These are phyloP conservation scores for Biancaea sappan DNA, from an alignment of 306 rosid species.

Conservation along the genomic window DNA sequence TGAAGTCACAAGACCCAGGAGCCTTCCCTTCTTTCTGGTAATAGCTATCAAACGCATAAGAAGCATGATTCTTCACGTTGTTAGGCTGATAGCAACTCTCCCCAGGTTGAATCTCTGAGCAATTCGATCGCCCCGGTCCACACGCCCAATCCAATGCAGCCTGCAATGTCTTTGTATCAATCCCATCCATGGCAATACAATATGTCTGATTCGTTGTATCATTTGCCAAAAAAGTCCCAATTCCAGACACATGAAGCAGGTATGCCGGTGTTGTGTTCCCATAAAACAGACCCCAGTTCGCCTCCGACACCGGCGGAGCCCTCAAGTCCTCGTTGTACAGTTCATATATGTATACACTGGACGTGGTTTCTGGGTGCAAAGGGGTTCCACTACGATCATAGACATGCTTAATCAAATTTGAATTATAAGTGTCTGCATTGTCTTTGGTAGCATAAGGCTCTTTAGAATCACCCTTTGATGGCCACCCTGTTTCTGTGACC, in stretches of 20 bases:
- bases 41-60: slow-evolving; percentile 95
- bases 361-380: slow-evolving; percentile 73
- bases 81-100: slow-evolving; percentile 81
- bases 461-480: slow-evolving; percentile 77
- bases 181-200: slow-evolving; percentile 88
- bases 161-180: slow-evolving; percentile 78
- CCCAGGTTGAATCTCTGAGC: slow-evolving; percentile 90
- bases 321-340: slow-evolving; percentile 83
- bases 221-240: slow-evolving; percentile 86
- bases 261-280: slow-evolving; percentile 73
- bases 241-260: slow-evolving; percentile 88
- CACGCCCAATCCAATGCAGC: slow-evolving; percentile 98
- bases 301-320: slow-evolving; percentile 83
- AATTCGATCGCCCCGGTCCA: slow-evolving; percentile 86
- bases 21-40: slow-evolving; percentile 74
- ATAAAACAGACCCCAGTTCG: slow-evolving; percentile 86
- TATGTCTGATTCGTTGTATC: slow-evolving; percentile 87
- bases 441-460: slow-evolving; percentile 89
- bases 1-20: slow-evolving; percentile 89
- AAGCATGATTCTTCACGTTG: slow-evolving; percentile 82
- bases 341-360: slow-evolving; percentile 79
- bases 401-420: slow-evolving; percentile 80
- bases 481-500: slow-evolving; percentile 94
- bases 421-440: slow-evolving; percentile 85
- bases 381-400: slow-evolving; percentile 81